Percentiles rank a stretch among this genome's conserved stretches.
These are phyloP conservation scores for Geosmithia flava DNA, from an alignment of 2,329 filamentous ascomycete species.

Conservation along the genomic window DNA sequence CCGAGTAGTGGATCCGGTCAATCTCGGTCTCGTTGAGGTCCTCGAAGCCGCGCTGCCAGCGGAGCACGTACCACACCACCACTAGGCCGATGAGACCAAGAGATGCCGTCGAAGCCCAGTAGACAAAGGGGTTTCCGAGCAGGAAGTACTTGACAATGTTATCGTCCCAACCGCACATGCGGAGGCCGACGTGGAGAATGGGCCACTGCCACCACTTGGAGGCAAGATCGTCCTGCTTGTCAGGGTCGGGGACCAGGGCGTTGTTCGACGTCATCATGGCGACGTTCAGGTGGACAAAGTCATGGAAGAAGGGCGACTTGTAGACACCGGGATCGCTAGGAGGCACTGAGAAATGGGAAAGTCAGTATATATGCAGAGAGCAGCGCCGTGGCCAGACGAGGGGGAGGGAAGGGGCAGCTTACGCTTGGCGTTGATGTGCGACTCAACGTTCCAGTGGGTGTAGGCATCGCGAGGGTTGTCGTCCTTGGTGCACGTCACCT, in stretches of 20 bases:
- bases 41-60: conserved; percentile 90
- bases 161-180: conserved; percentile 98
- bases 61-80: conserved; percentile 72
- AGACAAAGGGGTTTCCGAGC: conserved; percentile 88
- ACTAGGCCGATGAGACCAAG: conserved; percentile 62
- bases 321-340: conserved; percentile 82
- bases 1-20: conserved; percentile 90
- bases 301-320: conserved; percentile 93
- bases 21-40: conserved; percentile 73
- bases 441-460: conserved; percentile 98
- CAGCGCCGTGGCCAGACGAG: no score
- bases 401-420: conserved; percentile 27
- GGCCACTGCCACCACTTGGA: conserved; percentile 99
- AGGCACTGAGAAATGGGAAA: conserved; percentile 50
- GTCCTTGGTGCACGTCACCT: conserved; percentile 86
- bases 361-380: conserved; percentile 2
- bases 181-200: conserved; percentile 82
- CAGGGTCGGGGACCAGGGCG: conserved; percentile 88
- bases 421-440: conserved; percentile 88
- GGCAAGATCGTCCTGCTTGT: conserved; percentile 97
- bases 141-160: conserved; percentile 96
- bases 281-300: conserved; percentile 96
- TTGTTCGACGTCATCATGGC: conserved; percentile 99
- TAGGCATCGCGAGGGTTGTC: conserved; percentile 89
- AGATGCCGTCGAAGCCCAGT: conserved; percentile 82